These are phyloP conservation scores for Alternaria infectoria DNA, from an alignment of 2,329 filamentous ascomycete genomes.

Conservation along the genomic window DNA sequence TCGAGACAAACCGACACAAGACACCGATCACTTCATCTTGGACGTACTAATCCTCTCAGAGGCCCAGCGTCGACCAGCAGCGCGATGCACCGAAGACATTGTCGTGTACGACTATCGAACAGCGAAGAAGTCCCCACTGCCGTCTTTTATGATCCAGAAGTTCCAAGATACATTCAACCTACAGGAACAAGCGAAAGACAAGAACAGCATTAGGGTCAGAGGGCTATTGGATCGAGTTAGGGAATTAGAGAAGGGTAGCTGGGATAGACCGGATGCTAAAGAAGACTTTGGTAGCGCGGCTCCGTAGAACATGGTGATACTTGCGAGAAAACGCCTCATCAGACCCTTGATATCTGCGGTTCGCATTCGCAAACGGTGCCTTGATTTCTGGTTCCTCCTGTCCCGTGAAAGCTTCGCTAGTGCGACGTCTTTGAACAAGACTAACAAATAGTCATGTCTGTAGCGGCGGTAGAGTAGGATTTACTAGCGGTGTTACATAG, in stretches of 20 bases:
- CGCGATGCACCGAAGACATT: conserved; percentile 77
- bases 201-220: conserved; percentile 61
- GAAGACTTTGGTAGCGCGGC: conserved; percentile 64
- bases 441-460: not conserved
- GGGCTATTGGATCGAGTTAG: conserved; percentile 57
- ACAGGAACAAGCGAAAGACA: conserved; percentile 65
- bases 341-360: not conserved
- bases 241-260: conserved; percentile 74
- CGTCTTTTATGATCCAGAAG: conserved; percentile 66
- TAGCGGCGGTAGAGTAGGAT: conserved; percentile 3
- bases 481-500: not conserved
- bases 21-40: conserved; percentile 63
- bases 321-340: not conserved
- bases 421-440: not conserved
- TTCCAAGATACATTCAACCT: conserved; percentile 65
- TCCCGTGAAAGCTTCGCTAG: not conserved
- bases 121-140: conserved; percentile 63
- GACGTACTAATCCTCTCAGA: conserved; percentile 76
- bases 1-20: conserved; percentile 56
- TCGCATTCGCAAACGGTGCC: not conserved
- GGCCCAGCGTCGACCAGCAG: conserved; percentile 72
- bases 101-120: conserved; percentile 76
- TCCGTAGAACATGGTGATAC: conserved; percentile 3
- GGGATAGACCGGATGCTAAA: conserved; percentile 73
- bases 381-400: not conserved